Base-by-base conservation (phyloP, 1,139 yeast genomes). In the Suhomyces bokatorum region DNA sequence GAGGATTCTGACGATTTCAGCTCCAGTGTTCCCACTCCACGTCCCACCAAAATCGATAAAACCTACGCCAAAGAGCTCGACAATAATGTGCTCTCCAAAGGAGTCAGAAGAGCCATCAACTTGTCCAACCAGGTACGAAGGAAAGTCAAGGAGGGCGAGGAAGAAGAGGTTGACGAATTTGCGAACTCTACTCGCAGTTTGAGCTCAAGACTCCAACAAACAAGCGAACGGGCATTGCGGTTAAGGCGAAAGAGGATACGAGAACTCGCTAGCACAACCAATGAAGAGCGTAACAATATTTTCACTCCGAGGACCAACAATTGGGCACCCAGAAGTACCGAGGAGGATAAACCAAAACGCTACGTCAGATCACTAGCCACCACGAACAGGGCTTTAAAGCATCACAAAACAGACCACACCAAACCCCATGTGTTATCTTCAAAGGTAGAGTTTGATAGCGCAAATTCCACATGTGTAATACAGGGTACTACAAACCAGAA, bases 61-160 rank as follows among this genome's bases (percentile, higher is more conserved):
- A 40, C 47, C 24, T 54, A 47, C 35, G 47, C 42, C 15, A 46
- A 50, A 32, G 57, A 52, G n/a, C 32, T 54, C 11, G 52, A 54
- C 13, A 43, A 44, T 20, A 49, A 53, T 30, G 52, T 54, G 8
- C 42, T 54, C n/a, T 45, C 49, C 16, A 44, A 45, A 13, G 50
- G 50, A 10, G 49, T 48, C 35, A 45, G 54, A 34, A 39, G 46
- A 39, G 57, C 55, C 5, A 49, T 49, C 15, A 44, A 43, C 32
- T 28, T 37, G 27, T 38, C 47, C 20, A 45, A 47, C 22, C 42
- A 45, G 14, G 47, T 42, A 31, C 43, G 43, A 20, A 43, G 38
- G 12, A 35, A 37, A 20, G 40, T 39, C n/a, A 36, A 22, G 7
- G 24, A 30, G 14, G 40, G 36, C 8, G 44, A 41, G 8, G 44